These are phyloP conservation scores for Pythium biforme DNA, from an alignment of 352 stramenopile species.

Conservation along the genomic window DNA sequence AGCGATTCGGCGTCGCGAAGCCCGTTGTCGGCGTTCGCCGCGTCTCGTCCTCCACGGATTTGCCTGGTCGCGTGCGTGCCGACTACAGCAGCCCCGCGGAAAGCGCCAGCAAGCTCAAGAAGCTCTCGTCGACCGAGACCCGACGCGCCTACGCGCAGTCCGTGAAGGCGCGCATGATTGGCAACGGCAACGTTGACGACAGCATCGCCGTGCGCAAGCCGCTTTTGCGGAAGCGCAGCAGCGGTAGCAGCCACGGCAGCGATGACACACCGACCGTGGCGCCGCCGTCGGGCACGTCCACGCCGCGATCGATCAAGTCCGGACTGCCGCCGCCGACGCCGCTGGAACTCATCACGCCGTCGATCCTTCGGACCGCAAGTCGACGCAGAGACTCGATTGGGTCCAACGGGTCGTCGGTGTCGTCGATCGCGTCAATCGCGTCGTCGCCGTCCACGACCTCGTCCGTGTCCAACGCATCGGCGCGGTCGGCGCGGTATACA, in stretches of 20 bases:
- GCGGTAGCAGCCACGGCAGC: conserved; percentile 3
- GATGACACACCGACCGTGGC: background rate
- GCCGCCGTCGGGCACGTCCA: background rate
- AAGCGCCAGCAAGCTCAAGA: conserved; percentile 23
- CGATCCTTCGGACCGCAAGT: conserved; percentile 9
- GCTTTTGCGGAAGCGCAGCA: conserved; percentile 20
- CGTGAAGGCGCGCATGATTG: conserved; percentile 35
- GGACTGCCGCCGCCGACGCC: background rate
- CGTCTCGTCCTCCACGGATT: conserved; percentile 16
- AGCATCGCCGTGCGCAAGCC: conserved; percentile 19
- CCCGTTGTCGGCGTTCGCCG: conserved; percentile 22
- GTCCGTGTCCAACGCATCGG: conserved; percentile 14
- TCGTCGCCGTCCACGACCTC: conserved; percentile 26
- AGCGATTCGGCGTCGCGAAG: conserved; percentile 22
- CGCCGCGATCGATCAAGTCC: background rate
- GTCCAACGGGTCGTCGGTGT: conserved; percentile 24
- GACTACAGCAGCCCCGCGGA: conserved; percentile 4
- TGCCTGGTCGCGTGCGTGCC: conserved; percentile 12
- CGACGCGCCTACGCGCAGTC: conserved; percentile 34
- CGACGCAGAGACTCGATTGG: conserved; percentile 25
- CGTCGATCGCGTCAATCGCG: conserved; percentile 27
- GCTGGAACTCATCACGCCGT: conserved; percentile 21
- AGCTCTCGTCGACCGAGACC: conserved; percentile 33
- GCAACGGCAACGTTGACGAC: conserved; percentile 31
- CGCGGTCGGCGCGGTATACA: conserved; percentile 4